Evolutionary conservation across 2,329 filamentous ascomycete species (phyloP).

Genomic region (Hypoxylon sp.): DNA sequence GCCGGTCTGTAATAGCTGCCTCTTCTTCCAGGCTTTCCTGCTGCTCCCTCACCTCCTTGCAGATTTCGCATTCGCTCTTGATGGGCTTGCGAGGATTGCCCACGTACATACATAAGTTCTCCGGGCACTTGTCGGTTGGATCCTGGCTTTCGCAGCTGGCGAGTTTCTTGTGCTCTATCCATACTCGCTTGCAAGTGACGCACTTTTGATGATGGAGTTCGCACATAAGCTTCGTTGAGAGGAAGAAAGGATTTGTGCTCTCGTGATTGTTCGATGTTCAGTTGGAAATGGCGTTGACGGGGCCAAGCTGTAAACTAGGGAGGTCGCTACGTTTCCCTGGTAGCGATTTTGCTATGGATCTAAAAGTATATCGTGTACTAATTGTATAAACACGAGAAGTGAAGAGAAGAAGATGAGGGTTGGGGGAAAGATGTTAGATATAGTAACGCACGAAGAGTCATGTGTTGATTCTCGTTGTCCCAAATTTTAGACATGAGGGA

Average conservation of each 20-base stretch:
- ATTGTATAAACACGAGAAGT: not conserved
- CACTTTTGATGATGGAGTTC: slow-evolving; percentile 55
- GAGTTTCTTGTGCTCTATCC: slow-evolving; percentile 54
- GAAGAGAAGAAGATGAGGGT: not conserved
- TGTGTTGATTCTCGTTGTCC: not conserved
- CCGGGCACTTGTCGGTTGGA: slow-evolving; percentile 50
- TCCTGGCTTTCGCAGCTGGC: slow-evolving; percentile 55
- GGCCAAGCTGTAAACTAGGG: not conserved
- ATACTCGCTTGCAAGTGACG: slow-evolving; percentile 50
- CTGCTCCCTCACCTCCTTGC: slow-evolving; percentile 49
- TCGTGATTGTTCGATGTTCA: not conserved
- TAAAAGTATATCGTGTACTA: not conserved
- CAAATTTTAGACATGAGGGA: not conserved
- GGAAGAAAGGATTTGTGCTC: not conserved
- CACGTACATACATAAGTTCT: slow-evolving; percentile 56
- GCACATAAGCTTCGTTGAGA: slow-evolving; percentile 50
- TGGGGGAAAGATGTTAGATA: not conserved
- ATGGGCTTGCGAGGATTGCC: slow-evolving; percentile 52
- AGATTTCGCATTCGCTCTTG: slow-evolving; percentile 53
- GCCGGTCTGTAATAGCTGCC: not conserved
- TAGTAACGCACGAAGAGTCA: not conserved
- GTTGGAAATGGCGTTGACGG: not conserved
- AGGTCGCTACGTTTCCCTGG: not conserved
- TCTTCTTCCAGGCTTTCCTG: slow-evolving; percentile 47
- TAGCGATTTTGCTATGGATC: not conserved